Evolutionary conservation across 176 grass and related monocot species (phyloP), one percentile per base, ranked within the genome.

Genomic region (Olyra latifolia): DNA sequence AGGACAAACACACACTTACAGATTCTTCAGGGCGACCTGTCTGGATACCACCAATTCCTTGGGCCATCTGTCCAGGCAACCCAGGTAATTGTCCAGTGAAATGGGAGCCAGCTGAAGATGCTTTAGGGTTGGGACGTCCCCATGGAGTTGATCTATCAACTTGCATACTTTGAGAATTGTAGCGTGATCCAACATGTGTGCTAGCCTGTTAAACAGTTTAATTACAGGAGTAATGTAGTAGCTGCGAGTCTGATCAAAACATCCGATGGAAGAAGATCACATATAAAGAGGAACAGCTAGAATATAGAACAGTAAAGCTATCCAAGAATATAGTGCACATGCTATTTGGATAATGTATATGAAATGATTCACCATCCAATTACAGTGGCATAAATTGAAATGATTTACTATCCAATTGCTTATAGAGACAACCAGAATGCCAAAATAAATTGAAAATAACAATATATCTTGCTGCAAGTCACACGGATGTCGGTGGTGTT

Each of bases 401-500:
- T n/a, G n/a, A n/a, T n/a, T n/a, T n/a, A n/a, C n/a, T n/a, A n/a
- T n/a, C n/a, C n/a, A n/a, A n/a, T n/a, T n/a, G n/a, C n/a, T n/a
- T n/a, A n/a, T n/a, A n/a, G n/a, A n/a, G n/a, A n/a, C n/a, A n/a
- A n/a, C n/a, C n/a, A n/a, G n/a, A n/a, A n/a, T n/a, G n/a, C n/a
- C n/a, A n/a, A n/a, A n/a, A n/a, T n/a, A n/a, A n/a, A n/a, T n/a
- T n/a, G n/a, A n/a, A n/a, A n/a, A n/a, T n/a, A n/a, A n/a, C n/a
- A n/a, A n/a, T n/a, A n/a, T n/a, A n/a, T n/a, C n/a, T n/a, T n/a
- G n/a, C n/a, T n/a, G n/a, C n/a, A n/a, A n/a, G n/a, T n/a, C n/a
- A n/a, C n/a, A n/a, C n/a, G n/a, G n/a, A n/a, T n/a, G 13, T 99
- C 96, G 5, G 90, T 99, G 39, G 96, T 91, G 82, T 99, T 99